Evolutionary conservation across 1,284 basidiomycete species (phyloP), one percentile per base, ranked within the genome.

Genomic region (Ceratobasidium sp.): DNA sequence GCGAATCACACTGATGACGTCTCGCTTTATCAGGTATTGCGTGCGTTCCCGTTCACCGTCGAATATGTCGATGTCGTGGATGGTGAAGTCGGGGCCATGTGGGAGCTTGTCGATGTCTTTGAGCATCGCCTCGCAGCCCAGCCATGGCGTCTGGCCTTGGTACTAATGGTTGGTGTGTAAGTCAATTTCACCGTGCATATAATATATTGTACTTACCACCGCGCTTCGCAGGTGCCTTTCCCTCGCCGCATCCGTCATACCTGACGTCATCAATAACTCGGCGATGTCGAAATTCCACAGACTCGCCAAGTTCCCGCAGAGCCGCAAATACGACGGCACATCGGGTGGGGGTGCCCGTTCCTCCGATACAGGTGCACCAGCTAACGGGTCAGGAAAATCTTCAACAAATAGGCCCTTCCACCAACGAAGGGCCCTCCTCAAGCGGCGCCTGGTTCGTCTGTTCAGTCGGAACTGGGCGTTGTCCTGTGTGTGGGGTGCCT

Each of bases 191-290:
- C 27, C 27, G 27, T 2, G 27, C 27, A 30, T 30, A 30, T 30
- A 30, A 30, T 30, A 30, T 30, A 30, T 30, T 30, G 27, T 57
- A 48, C 66, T 68, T 54, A 68, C 66, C 14, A 68, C 6, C 18
- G 3, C 35, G 20, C 66, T 68, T 27, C 20, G 30, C 30, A 68
- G 50, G 18, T 54, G 66, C 23, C 66, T 48, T 3, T 68, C 66
- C 50, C 54, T 68, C 4, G 46, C 66, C 4, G 8, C n/a, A 30
- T 68, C 48, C 16, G 48, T 68, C 33, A 68, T 18, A 4, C 66
- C 66, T 3, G 66, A 35, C 14, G 66, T 68, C 66, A 68, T 33
- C 23, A 68, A n/a, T 23, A 68, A 48, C 66, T 68, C 66, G n/a
- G 48, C 48, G 2, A 38, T 48, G 16, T 68, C 66, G 33, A 68